Conservation (phyloP, 306 rosid species). For the Cucumis hystrix region DNA sequence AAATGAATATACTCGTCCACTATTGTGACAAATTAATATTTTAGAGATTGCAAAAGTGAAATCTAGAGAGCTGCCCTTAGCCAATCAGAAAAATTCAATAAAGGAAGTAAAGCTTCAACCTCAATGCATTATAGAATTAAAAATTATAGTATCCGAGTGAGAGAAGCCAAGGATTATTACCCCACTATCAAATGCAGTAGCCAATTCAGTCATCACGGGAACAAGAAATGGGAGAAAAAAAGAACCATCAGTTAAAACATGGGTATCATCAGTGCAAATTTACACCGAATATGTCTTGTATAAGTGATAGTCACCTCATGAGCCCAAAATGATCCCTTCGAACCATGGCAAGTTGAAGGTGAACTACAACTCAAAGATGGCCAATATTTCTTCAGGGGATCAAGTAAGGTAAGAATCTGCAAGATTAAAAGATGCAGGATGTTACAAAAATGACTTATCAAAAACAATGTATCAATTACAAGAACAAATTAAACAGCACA, state of each 20-base stretch:
- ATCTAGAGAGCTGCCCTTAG: not conserved
- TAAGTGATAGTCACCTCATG: conserved; percentile 65
- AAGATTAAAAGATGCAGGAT: conserved; percentile 11
- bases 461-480: not conserved
- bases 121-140: not conserved
- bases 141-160: conserved; percentile 11
- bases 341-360: conserved; percentile 54
- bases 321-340: conserved; percentile 84
- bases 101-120: not conserved
- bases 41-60: not conserved
- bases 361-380: conserved; percentile 73
- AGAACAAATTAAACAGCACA: not conserved
- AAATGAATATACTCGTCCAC: not conserved
- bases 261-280: not conserved
- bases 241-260: conserved; percentile 27
- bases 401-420: conserved; percentile 58
- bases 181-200: conserved; percentile 58
- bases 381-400: conserved; percentile 62
- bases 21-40: not conserved
- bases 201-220: conserved; percentile 21
- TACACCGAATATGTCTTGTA: conserved; percentile 10
- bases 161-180: conserved; percentile 47
- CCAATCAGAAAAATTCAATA: not conserved
- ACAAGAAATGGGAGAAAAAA: conserved; percentile 3
- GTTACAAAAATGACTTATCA: not conserved